phyloP scores from a whole-genome alignment of 306 rosid genomes.

The Fagus crenata region DNA sequence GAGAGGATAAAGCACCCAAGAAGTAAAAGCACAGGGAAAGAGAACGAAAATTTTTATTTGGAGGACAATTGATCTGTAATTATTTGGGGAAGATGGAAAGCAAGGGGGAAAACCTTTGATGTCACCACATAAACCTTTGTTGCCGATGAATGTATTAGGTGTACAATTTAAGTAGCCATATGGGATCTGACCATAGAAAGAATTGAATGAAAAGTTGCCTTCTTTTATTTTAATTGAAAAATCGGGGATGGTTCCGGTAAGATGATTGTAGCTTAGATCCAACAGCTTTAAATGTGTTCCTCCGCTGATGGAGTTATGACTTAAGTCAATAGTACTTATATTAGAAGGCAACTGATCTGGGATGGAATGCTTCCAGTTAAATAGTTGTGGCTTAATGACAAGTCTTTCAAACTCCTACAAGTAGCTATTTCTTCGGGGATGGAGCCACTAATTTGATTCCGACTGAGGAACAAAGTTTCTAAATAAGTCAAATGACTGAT shows the following conservation, averaged over 20 bases:
- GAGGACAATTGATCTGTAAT: background rate
- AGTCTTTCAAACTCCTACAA: accelerated
- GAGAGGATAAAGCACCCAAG: background rate
- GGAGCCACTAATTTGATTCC: too few species aligned
- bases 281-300: background rate
- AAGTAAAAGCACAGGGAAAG: background rate
- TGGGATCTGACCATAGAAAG: background rate
- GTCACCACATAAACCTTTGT: background rate
- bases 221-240: background rate
- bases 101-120: background rate
- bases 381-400: background rate
- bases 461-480: too few species aligned
- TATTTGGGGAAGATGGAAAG: accelerated
- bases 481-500: too few species aligned
- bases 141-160: background rate
- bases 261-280: background rate
- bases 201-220: background rate
- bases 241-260: background rate
- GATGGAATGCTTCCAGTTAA: background rate
- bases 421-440: accelerated
- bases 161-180: background rate
- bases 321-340: background rate
- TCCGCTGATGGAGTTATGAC: background rate
- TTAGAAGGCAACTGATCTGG: accelerated
- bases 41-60: background rate